Percentiles rank a stretch among this genome's conserved stretches.
These are phyloP conservation scores for Lactifluus subvellereus DNA, from an alignment of 768 basidiomycete genomes.

Conservation along the genomic window DNA sequence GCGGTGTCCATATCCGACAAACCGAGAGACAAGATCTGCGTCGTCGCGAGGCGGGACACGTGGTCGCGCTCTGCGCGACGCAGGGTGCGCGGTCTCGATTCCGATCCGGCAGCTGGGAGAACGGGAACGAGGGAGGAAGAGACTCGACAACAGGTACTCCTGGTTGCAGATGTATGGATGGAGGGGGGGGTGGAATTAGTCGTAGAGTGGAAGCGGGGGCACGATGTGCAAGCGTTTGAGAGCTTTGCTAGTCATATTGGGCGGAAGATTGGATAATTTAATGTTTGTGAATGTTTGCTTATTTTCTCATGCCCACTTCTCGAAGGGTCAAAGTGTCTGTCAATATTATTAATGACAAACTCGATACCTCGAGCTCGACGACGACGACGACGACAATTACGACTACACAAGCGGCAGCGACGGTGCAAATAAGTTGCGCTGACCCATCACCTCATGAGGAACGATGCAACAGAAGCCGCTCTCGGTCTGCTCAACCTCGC, in stretches of 20 bases:
- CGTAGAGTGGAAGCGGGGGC: conserved; percentile 60
- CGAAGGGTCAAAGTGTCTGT: too few relatives aligned
- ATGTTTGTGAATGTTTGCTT: conserved; percentile 10
- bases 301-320: conserved; percentile 4
- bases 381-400: conserved; percentile 6
- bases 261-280: conserved; percentile 36
- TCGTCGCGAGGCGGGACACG: conserved; percentile 35
- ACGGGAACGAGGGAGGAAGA: conserved; percentile 3
- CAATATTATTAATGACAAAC: background rate
- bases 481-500: conserved; percentile 52
- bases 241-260: conserved; percentile 63
- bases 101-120: background rate
- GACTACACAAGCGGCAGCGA: background rate
- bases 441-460: conserved; percentile 34
- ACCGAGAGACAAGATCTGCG: background rate
- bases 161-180: conserved; percentile 29
- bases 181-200: conserved; percentile 31
- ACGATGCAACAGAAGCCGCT: conserved; percentile 55
- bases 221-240: conserved; percentile 53
- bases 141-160: background rate
- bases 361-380: background rate
- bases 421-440: conserved; percentile 4
- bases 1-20: conserved; percentile 6
- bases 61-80: conserved; percentile 69
- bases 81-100: conserved; percentile 25